These are phyloP conservation scores for Wickerhamiella lipophila DNA, from an alignment of 805 yeast genomes.

Conservation along the genomic window DNA sequence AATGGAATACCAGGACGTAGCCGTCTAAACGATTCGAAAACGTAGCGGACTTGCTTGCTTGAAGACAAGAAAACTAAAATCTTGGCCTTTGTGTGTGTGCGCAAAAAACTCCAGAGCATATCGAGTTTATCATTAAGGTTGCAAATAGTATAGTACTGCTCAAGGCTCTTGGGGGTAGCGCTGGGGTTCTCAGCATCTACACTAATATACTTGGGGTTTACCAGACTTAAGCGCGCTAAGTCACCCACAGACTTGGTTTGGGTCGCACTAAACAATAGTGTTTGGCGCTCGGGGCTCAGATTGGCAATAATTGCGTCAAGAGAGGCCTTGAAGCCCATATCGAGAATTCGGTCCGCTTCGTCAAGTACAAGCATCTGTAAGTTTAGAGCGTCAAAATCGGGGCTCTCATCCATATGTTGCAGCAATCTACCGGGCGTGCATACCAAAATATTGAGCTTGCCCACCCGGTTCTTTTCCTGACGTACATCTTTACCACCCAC, in stretches of 20 bases:
- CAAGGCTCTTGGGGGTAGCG: constrained; percentile 71
- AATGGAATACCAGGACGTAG: constrained; percentile 86
- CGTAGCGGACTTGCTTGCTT: constrained; percentile 81
- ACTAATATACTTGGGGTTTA: constrained; percentile 48
- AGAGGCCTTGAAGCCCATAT: constrained; percentile 82
- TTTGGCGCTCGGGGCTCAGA: constrained; percentile 70
- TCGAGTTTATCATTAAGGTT: constrained; percentile 73
- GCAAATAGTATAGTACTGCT: constrained; percentile 66
- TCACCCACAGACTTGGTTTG: constrained; percentile 74
- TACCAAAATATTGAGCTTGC: constrained; percentile 65
- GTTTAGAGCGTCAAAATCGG: constrained; percentile 61
- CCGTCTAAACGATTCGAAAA: constrained; percentile 74
- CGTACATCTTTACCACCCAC: constrained; percentile 87
- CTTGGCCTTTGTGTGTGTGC: constrained; percentile 67
- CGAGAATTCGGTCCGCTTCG: constrained; percentile 86
- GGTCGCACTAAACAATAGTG: constrained; percentile 77
- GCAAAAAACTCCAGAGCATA: constrained; percentile 71
- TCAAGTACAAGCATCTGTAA: constrained; percentile 71
- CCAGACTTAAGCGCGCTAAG: constrained; percentile 64
- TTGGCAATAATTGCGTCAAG: constrained; percentile 68
- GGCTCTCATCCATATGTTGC: constrained; percentile 84
- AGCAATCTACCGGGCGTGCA: constrained; percentile 87
- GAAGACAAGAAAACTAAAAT: constrained; percentile 76
- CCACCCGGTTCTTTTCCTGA: constrained; percentile 68
- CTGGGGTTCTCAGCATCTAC: constrained; percentile 29